Conservation (phyloP, 163 green algal genomes). For the Chloroidium sp. region DNA sequence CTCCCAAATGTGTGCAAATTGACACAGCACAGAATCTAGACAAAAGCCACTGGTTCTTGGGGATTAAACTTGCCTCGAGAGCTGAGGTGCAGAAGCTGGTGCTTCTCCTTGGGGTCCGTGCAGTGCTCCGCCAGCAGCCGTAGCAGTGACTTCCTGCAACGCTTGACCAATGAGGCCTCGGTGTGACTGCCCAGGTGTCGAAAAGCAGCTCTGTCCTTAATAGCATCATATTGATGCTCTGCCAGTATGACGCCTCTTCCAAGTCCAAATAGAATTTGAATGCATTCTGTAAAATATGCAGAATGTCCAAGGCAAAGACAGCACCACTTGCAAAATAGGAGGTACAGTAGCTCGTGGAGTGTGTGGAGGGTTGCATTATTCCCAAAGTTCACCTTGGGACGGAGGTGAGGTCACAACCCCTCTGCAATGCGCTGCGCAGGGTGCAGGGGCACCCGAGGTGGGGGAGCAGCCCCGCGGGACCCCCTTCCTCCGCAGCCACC, state of each 20-base stretch:
- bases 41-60: too few species aligned
- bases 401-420: conserved; percentile 67
- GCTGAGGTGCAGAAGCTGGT: conserved; percentile 50
- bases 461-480: conserved; percentile 29
- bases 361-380: too few species aligned
- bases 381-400: conserved; percentile 14
- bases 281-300: too few species aligned
- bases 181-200: not conserved
- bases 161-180: conserved; percentile 35
- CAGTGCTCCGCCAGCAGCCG: conserved; percentile 50
- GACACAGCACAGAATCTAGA: too few species aligned
- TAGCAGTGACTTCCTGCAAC: conserved; percentile 61
- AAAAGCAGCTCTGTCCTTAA: too few species aligned
- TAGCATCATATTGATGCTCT: too few species aligned
- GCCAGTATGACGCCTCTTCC: too few species aligned
- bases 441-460: conserved; percentile 75
- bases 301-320: too few species aligned
- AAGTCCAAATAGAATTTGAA: too few species aligned
- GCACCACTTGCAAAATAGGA: too few species aligned
- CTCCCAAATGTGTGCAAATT: too few species aligned
- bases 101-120: conserved; percentile 40
- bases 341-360: too few species aligned
- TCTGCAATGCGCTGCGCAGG: conserved; percentile 53
- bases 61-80: conserved; percentile 18
- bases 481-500: not conserved